Conservation (phyloP, 2,329 filamentous ascomycete species). For the Ophiosphaerella narmari region DNA sequence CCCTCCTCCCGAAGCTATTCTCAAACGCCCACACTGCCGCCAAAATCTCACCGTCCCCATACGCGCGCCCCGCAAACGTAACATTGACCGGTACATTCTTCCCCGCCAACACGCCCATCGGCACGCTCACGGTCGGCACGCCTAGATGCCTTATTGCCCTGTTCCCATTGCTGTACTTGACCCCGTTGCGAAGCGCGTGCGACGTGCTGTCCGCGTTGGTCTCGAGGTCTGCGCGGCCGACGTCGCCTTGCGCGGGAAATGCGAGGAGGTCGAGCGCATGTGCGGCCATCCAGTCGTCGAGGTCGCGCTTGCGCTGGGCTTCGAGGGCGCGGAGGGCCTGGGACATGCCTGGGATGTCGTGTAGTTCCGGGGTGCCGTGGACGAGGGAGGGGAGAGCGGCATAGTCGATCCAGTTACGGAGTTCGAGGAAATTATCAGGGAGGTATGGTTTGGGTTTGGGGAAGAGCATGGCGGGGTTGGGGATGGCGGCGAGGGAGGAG, state of each 20-base stretch:
- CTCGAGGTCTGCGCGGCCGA: constrained; percentile 57
- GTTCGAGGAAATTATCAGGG: constrained; percentile 47
- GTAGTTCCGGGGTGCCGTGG: constrained; percentile 40
- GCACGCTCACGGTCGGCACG: constrained; percentile 58
- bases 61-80: constrained; percentile 57
- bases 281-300: constrained; percentile 57
- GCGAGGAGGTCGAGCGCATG: constrained; percentile 52
- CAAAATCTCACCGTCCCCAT: constrained; percentile 49
- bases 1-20: constrained; percentile 13
- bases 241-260: constrained; percentile 58
- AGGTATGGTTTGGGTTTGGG: constrained; percentile 44
- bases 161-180: constrained; percentile 61
- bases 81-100: constrained; percentile 59
- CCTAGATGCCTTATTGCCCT: constrained; percentile 59
- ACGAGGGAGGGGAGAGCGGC: constrained; percentile 36
- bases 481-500: constrained; percentile 45
- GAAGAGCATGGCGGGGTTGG: constrained; percentile 45
- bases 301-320: constrained; percentile 53
- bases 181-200: constrained; percentile 55
- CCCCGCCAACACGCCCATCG: constrained; percentile 57
- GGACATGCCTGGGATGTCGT: constrained; percentile 50
- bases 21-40: constrained; percentile 30
- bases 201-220: constrained; percentile 30
- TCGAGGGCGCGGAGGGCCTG: constrained; percentile 54
- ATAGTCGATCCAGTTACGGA: constrained; percentile 49